These are phyloP conservation scores for Niebla homalea DNA, from an alignment of 495 filamentous ascomycete species.

Conservation along the genomic window DNA sequence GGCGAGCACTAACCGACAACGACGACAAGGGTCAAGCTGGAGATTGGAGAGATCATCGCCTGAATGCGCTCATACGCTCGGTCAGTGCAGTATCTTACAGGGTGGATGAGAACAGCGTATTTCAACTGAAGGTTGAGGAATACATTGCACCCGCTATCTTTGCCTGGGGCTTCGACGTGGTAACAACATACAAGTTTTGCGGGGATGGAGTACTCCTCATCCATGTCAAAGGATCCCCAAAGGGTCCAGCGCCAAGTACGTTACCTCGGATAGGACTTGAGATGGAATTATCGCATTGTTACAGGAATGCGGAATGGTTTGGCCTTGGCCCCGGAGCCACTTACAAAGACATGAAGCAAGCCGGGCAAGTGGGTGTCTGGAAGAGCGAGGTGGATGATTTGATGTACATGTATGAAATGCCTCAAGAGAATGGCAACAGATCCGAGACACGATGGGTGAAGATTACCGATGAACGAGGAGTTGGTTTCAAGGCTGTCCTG, in stretches of 20 bases:
- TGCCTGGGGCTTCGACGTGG: conserved; percentile 40
- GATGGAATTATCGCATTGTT: conserved; percentile 26
- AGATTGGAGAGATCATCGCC: conserved; percentile 26
- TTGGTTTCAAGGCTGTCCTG: conserved; percentile 23
- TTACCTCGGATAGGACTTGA: conserved; percentile 46
- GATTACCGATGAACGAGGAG: conserved; percentile 23
- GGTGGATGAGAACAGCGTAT: conserved; percentile 20
- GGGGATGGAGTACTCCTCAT: conserved; percentile 31
- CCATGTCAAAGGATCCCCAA: conserved; percentile 27
- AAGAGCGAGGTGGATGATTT: conserved; percentile 30
- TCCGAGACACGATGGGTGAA: conserved; percentile 46
- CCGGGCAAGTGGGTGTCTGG: conserved; percentile 41
- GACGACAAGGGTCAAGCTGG: conserved; percentile 36
- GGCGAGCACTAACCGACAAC: conserved; percentile 50
- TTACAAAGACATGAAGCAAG: conserved; percentile 46
- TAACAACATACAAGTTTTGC: conserved; percentile 34
- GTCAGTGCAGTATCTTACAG: conserved; percentile 26
- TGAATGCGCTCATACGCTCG: conserved; percentile 28
- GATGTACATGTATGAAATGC: conserved; percentile 45
- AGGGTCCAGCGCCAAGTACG: conserved; percentile 34
- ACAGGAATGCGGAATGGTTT: conserved; percentile 38
- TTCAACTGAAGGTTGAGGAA: conserved; percentile 27
- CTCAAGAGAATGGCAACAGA: conserved; percentile 51
- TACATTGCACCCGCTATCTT: conserved; percentile 44
- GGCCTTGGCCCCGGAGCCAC: conserved; percentile 51